Evolutionary conservation across 495 filamentous ascomycete species (phyloP), one percentile per base, ranked within the genome.

Genomic region (Articulospora tetracladia): DNA sequence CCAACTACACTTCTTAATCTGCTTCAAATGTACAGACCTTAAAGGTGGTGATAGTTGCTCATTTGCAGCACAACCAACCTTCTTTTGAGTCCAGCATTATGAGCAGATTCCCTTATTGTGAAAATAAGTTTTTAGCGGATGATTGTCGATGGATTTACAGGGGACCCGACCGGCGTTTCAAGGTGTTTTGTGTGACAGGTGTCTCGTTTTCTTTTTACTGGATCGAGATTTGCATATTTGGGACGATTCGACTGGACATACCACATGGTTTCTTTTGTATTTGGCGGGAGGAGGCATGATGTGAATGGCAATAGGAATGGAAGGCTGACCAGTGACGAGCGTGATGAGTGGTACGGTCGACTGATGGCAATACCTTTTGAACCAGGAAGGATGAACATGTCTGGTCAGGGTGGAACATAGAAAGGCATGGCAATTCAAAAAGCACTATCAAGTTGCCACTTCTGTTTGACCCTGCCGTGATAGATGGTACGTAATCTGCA

Each of bases 11-110:
- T 49, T 64, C 65, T 64, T 61, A 60, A 67, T 63, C 64, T 63
- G 55, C 58, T 61, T 64, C 58, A 34, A 28, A 58, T 63, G 60
- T 67, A 64, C 57, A 67, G 61, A 67, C 65, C 34, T 67, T 61
- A 28, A 27, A 34, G 44, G 61, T 59, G 61, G 58, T 62, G 57
- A 64, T 64, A 59, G 58, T 56, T 57, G 47, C 24, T 44, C 12
- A 25, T 1, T 19, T 11, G 15, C 53, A 58, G 54, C 60, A 22
- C 55, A 61, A 17, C 46, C 57, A 56, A 61, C 65, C 47, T 52
- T 64, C 65, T 55, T 59, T 64, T 67, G 49, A 54, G 55, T 59
- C 55, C 4, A 53, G 23, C 36, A 53, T 55, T 55, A 24, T 20
- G 25, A 39, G 39, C 51, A 47, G 60, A 60, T 58, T 34, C 50